phyloP scores from a whole-genome alignment of 192 early-diverging fungal species.

The Backusella liffmaniae region DNA sequence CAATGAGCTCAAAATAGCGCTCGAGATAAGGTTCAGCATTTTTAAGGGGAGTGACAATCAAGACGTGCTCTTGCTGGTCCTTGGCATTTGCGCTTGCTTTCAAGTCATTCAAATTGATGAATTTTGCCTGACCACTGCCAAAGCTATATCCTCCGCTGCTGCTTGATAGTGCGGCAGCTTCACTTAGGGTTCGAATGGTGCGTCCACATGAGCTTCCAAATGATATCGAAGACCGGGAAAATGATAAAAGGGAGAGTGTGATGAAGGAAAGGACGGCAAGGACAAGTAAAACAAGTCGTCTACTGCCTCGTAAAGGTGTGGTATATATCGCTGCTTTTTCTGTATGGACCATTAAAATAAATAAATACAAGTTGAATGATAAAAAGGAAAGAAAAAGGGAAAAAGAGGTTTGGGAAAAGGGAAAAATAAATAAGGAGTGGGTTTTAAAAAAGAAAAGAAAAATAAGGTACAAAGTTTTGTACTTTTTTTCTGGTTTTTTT shows the following conservation, averaged over 20 bases:
- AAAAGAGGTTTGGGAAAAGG: background rate
- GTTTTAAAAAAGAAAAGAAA: slow-evolving; percentile 2
- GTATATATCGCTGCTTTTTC: background rate
- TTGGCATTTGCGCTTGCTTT: slow-evolving; percentile 22
- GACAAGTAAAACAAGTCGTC: background rate
- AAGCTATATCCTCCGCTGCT: background rate
- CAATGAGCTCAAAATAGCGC: slow-evolving; percentile 56
- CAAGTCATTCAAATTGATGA: slow-evolving; percentile 22
- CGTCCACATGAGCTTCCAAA: slow-evolving; percentile 8
- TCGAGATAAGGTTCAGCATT: slow-evolving; percentile 52
- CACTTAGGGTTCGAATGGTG: slow-evolving; percentile 5
- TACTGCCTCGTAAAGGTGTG: slow-evolving; percentile 8
- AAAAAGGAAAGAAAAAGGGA: background rate
- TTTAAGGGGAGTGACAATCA: slow-evolving; percentile 59
- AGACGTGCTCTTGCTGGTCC: slow-evolving; percentile 24
- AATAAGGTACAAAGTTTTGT: background rate
- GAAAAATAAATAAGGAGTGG: slow-evolving; percentile 1
- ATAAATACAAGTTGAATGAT: background rate
- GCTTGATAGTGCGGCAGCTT: slow-evolving; percentile 10
- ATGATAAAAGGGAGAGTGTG: background rate
- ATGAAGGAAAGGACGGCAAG: slow-evolving; percentile 12
- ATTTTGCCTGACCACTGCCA: slow-evolving; percentile 5
- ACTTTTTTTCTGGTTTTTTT: slow-evolving; percentile 3
- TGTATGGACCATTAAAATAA: background rate
- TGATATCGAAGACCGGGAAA: slow-evolving; percentile 9